phyloP scores from a whole-genome alignment of 2,329 filamentous ascomycete genomes.

The Elsinoe australis region DNA sequence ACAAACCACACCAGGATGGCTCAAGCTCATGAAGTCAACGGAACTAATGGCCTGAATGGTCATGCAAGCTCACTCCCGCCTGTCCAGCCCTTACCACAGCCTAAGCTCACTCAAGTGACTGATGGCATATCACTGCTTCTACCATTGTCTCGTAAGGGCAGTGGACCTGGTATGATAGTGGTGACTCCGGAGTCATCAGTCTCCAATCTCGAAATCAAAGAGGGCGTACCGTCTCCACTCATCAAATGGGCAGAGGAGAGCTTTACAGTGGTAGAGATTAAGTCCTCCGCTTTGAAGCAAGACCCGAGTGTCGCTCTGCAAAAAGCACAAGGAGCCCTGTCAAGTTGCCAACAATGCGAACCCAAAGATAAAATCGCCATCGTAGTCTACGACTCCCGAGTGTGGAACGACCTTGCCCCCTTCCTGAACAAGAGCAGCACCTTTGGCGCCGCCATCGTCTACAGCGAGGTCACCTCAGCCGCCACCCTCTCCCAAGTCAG shows the following conservation, averaged over 20 bases:
- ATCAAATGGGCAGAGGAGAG: conserved; percentile 68
- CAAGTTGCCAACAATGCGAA: conserved; percentile 28
- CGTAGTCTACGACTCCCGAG: conserved; percentile 1
- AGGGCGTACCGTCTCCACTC: conserved; percentile 48
- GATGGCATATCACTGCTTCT: conserved; percentile 31
- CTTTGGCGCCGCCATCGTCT: conserved; percentile 26
- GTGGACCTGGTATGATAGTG: conserved; percentile 44
- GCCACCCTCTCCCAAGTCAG: conserved; percentile 14
- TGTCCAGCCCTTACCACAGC: background rate
- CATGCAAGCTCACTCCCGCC: background rate
- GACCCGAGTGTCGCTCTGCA: conserved; percentile 20
- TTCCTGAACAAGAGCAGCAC: conserved; percentile 18
- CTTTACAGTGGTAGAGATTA: conserved; percentile 53
- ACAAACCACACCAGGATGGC: background rate
- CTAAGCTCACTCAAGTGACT: conserved; percentile 5
- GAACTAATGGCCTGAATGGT: background rate
- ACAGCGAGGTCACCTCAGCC: conserved; percentile 18
- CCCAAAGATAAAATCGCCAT: conserved; percentile 33
- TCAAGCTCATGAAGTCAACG: background rate
- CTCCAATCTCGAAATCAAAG: conserved; percentile 29
- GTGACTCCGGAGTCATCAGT: conserved; percentile 33
- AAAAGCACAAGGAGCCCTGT: conserved; percentile 23
- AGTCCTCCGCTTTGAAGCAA: conserved; percentile 23
- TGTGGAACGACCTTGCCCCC: background rate
- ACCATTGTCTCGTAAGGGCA: conserved; percentile 44